These are phyloP conservation scores for Heracleum sosnowskyi DNA, from an alignment of 129 eudicot species.

Conservation along the genomic window DNA sequence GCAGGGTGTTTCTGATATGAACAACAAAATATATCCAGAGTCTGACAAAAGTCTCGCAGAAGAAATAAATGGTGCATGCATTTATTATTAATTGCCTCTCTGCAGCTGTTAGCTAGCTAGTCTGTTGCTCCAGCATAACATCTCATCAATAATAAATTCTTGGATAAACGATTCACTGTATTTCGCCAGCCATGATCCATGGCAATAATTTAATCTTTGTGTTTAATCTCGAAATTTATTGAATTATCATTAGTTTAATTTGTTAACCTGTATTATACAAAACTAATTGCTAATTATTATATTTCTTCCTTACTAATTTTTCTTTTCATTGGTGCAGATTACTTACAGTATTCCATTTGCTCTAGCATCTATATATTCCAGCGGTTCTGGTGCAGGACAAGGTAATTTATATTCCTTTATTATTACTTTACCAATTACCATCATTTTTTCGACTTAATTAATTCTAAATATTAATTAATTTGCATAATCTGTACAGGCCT, in stretches of 20 bases:
- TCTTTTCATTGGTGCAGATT: slow-evolving; percentile 25
- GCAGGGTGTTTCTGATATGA: background rate
- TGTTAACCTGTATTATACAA: background rate
- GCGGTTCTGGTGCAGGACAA: slow-evolving; percentile 49
- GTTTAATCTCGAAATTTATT: too few species aligned
- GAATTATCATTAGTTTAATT: background rate
- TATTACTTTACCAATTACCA: background rate
- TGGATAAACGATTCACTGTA: background rate
- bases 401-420: too few species aligned
- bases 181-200: background rate
- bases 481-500: slow-evolving; percentile 16
- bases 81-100: background rate
- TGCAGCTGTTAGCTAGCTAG: background rate
- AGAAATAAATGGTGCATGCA: background rate
- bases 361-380: slow-evolving; percentile 58
- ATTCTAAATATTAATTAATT: background rate
- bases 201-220: too few species aligned
- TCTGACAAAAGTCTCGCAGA: background rate
- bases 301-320: background rate
- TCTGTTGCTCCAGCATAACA: background rate
- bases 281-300: background rate
- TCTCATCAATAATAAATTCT: background rate
- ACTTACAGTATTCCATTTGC: slow-evolving; percentile 77
- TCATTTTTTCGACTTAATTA: background rate
- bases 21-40: background rate